Conservation (phyloP, 352 stramenopile genomes). For the Phytophthora rubi region DNA sequence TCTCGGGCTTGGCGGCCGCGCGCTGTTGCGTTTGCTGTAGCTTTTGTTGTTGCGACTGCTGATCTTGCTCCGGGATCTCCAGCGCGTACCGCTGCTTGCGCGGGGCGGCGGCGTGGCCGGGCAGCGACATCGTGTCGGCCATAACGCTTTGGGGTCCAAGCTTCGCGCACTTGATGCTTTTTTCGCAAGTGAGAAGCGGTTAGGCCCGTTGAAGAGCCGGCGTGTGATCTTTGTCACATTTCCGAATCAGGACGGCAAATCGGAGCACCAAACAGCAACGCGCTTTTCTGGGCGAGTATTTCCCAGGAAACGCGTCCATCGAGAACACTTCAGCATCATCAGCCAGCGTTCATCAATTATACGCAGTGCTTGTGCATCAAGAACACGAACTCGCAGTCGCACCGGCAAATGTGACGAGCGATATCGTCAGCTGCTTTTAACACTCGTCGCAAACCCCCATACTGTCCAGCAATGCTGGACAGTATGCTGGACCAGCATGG, state of each 20-base stretch:
- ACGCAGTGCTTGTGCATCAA: too few species aligned
- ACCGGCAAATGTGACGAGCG: background rate
- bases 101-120: slow-evolving; percentile 31
- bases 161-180: slow-evolving; percentile 9
- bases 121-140: slow-evolving; percentile 28
- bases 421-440: background rate
- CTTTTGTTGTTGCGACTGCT: too few species aligned
- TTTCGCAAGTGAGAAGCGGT: slow-evolving; percentile 33
- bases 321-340: background rate
- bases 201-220: slow-evolving; percentile 1
- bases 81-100: slow-evolving; percentile 47
- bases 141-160: background rate
- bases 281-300: background rate
- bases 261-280: background rate
- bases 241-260: slow-evolving; percentile 1
- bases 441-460: background rate
- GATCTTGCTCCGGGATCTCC: slow-evolving; percentile 11
- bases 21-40: background rate
- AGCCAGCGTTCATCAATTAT: background rate
- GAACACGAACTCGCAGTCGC: background rate
- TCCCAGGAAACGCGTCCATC: background rate
- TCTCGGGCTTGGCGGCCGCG: slow-evolving; percentile 1
- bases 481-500: too few species aligned
- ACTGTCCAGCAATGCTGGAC: too few species aligned
- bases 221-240: slow-evolving; percentile 37